A percentile compares a stretch with the other conserved stretches of the same genome.
Evolutionary conservation across 441 rosid species (phyloP).

Genomic region (Capsella rubella): DNA sequence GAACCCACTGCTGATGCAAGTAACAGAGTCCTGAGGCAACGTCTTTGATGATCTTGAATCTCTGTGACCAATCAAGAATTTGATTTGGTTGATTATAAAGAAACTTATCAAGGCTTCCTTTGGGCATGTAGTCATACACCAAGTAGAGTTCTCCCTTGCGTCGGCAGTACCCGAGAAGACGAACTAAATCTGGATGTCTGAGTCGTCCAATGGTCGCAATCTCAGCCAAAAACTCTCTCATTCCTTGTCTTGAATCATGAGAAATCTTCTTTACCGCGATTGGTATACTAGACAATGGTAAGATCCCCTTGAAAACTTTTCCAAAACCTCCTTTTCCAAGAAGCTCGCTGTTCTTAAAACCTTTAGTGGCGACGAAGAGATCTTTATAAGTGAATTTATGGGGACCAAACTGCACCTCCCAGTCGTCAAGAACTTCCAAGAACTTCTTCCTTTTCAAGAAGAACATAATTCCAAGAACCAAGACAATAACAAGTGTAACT

Average conservation of each 20-base stretch:
- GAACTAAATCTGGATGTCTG: conserved; percentile 35
- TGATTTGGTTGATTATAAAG: conserved; percentile 28
- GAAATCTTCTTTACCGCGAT: conserved; percentile 55
- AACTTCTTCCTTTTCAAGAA: conserved; percentile 37
- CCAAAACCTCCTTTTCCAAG: conserved; percentile 65
- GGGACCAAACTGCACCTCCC: conserved; percentile 52
- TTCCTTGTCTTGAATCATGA: conserved; percentile 50
- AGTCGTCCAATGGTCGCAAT: conserved; percentile 48
- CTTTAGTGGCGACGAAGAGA: conserved; percentile 43
- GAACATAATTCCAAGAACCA: conserved; percentile 1
- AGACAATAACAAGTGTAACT: conserved; percentile 22
- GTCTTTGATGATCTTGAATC: conserved; percentile 57
- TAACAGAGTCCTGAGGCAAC: conserved; percentile 60
- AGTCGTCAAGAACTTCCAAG: conserved; percentile 46
- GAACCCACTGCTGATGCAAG: conserved; percentile 59
- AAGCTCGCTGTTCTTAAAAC: conserved; percentile 51
- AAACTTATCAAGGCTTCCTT: conserved; percentile 53
- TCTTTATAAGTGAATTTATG: conserved; percentile 43
- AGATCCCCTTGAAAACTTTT: conserved; percentile 53
- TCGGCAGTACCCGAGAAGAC: conserved; percentile 41
- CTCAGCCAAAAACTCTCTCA: conserved; percentile 49
- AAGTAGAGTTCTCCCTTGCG: conserved; percentile 31
- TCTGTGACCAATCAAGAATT: conserved; percentile 50
- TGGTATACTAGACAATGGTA: conserved; percentile 41
- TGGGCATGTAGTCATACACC: conserved; percentile 46